Evolutionary conservation across 768 basidiomycete species (phyloP).

Genomic region (Leccinum ochraceum): DNA sequence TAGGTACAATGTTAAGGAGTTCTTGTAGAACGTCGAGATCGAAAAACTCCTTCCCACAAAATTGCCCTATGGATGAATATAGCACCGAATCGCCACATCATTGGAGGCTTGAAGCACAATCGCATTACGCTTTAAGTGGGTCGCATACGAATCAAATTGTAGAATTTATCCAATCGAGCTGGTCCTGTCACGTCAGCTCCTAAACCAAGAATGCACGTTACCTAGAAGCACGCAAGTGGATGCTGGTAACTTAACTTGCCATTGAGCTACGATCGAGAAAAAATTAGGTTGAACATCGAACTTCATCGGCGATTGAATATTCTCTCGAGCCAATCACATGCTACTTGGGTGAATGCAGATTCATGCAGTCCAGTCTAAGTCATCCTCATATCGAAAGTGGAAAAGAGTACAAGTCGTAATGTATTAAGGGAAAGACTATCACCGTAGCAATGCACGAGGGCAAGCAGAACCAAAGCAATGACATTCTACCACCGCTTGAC

Average conservation of each 20-base stretch:
- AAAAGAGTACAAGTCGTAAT: constrained; percentile 23
- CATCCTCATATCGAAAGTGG: constrained; percentile 4
- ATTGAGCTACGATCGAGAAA: background rate
- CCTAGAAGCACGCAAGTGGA: no score
- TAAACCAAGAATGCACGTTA: background rate
- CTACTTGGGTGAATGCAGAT: background rate
- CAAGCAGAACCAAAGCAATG: constrained; percentile 16
- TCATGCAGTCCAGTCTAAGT: constrained; percentile 1
- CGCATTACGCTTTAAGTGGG: background rate
- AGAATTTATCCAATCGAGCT: background rate
- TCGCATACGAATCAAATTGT: background rate
- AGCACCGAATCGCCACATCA: background rate
- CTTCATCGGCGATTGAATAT: background rate
- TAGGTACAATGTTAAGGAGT: no score
- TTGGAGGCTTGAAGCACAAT: background rate
- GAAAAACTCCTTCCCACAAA: background rate
- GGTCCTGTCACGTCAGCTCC: background rate
- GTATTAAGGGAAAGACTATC: constrained; percentile 20
- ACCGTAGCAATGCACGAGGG: constrained; percentile 16
- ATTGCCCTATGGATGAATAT: background rate
- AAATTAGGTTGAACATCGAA: background rate
- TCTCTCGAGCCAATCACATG: background rate
- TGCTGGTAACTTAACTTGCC: no score
- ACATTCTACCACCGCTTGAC: constrained; percentile 30
- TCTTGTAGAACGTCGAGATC: background rate